A percentile compares a stretch with the other conserved stretches of the same genome.
phyloP scores from a whole-genome alignment of 805 yeast genomes.

The Candida ipomoeae region DNA sequence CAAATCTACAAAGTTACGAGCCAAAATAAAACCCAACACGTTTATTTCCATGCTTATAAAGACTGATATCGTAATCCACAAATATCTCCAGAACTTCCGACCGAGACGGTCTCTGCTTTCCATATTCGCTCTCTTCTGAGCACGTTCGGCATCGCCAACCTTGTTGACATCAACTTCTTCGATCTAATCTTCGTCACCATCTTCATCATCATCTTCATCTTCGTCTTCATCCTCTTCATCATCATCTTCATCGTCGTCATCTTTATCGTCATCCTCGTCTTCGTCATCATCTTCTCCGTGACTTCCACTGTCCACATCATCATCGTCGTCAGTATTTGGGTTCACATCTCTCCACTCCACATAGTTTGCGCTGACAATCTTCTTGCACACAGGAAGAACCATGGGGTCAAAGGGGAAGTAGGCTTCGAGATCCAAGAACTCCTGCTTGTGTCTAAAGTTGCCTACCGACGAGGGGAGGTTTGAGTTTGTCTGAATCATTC shows the following conservation, averaged over 20 bases:
- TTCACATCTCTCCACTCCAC: slow-evolving; percentile 70
- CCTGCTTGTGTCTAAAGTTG: slow-evolving; percentile 62
- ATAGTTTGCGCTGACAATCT: slow-evolving; percentile 46
- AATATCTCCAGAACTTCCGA: slow-evolving; percentile 2
- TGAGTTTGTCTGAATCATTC: slow-evolving; percentile 45
- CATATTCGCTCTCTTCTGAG: slow-evolving; percentile 13
- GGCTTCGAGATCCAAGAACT: slow-evolving; percentile 85
- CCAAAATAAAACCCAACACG: slow-evolving; percentile 8
- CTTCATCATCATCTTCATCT: slow-evolving; percentile 19
- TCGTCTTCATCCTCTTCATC: slow-evolving; percentile 14
- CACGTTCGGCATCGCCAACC: slow-evolving; percentile 5
- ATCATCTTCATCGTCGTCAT: slow-evolving; percentile 14
- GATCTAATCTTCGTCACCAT: slow-evolving; percentile 11
- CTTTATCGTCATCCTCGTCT: slow-evolving; percentile 15
- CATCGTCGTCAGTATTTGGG: slow-evolving; percentile 57
- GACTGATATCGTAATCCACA: slow-evolving; percentile 9
- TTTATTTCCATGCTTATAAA: slow-evolving; percentile 12
- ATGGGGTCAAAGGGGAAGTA: slow-evolving; percentile 96
- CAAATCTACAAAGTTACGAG: slow-evolving; percentile 13
- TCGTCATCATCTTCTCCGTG: slow-evolving; percentile 25
- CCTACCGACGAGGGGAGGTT: slow-evolving; percentile 29
- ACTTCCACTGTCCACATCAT: slow-evolving; percentile 40
- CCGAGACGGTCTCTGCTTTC: slow-evolving; percentile 7
- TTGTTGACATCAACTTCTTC: slow-evolving; percentile 6
- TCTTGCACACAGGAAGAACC: slow-evolving; percentile 58